Evolutionary conservation across 2,329 filamentous ascomycete species (phyloP), one percentile per base, ranked within the genome.

Genomic region (Fusarium kyushuense): DNA sequence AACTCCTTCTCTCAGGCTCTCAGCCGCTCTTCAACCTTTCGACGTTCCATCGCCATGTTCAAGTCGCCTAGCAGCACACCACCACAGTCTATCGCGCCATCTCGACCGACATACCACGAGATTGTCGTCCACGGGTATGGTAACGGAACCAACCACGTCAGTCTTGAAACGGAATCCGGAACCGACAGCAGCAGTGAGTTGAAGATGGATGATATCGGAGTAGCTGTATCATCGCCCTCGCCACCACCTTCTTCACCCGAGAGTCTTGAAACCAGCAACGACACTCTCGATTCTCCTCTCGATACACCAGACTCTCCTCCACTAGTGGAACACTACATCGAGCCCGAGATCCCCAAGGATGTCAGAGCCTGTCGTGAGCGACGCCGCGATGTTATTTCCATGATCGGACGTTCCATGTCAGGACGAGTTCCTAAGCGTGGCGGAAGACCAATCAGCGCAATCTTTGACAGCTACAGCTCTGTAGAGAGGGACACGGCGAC

Each of bases 121-220:
- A 86, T 87, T 29, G 76, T 86, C 0, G 79, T 87, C 9, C 79
- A 82, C 6, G 84, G 84, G 1, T 87, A 87, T 59, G 85, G 85
- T 12, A 87, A 87, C 48, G 84, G 84, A 2, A 85, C 81, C 4
- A 84, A 84, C 35, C 69, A 76, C 3, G 79, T 80, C 6, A 76
- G 65, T 23, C 42, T 77, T 8, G 74, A 73, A 6, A 33, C 58
- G 25, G 61, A 64, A 16, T 56, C 68, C 0, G 47, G 25, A 9
- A 16, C 6, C n/a, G 47, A 51, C 25, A 35, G 33, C n/a, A 40
- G 23, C 33, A 55, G 58, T 14, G 72, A 72, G n/a, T 71, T 73
- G 13, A 73, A 74, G 46, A 52, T 38, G 8, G 66, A 74, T 12
- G 67, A 65, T 4, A 38, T 53, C 4, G 63, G 61, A 3, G 11